A percentile compares a stretch with the other conserved stretches of the same genome.
phyloP scores from a whole-genome alignment of 495 filamentous ascomycete species.

The Hypoxylon crocopeplum region DNA sequence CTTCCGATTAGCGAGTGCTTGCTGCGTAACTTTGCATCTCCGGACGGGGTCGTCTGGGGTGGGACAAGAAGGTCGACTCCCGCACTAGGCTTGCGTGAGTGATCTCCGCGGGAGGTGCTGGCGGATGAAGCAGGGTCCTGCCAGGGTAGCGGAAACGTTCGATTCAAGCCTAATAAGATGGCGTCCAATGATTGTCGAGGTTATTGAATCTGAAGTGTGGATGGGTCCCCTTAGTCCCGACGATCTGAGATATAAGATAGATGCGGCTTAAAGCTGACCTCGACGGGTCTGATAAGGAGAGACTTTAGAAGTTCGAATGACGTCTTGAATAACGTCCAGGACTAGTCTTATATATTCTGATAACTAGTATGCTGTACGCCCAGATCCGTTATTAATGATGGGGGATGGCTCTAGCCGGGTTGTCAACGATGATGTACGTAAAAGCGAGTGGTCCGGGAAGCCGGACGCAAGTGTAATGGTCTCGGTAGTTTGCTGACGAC shows the following conservation, averaged over 20 bases:
- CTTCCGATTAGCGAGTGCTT: slow-evolving; percentile 15
- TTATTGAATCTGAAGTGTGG: background rate
- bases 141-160: slow-evolving; percentile 16
- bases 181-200: slow-evolving; percentile 11
- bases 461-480: background rate
- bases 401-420: background rate
- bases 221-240: background rate
- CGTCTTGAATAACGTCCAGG: background rate
- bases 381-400: background rate
- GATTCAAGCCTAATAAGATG: slow-evolving; percentile 9
- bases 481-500: background rate
- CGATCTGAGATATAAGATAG: background rate
- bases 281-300: slow-evolving; percentile 1
- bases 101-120: slow-evolving; percentile 38
- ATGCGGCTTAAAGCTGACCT: slow-evolving; percentile 12
- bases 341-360: background rate
- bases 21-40: slow-evolving; percentile 40
- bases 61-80: slow-evolving; percentile 14
- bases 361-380: background rate
- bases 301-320: background rate
- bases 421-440: background rate
- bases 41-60: slow-evolving; percentile 28
- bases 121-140: slow-evolving; percentile 22
- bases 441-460: background rate
- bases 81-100: slow-evolving; percentile 22